These are phyloP conservation scores for Oryza coarctata DNA, from an alignment of 176 grass and related monocot genomes.

Conservation along the genomic window DNA sequence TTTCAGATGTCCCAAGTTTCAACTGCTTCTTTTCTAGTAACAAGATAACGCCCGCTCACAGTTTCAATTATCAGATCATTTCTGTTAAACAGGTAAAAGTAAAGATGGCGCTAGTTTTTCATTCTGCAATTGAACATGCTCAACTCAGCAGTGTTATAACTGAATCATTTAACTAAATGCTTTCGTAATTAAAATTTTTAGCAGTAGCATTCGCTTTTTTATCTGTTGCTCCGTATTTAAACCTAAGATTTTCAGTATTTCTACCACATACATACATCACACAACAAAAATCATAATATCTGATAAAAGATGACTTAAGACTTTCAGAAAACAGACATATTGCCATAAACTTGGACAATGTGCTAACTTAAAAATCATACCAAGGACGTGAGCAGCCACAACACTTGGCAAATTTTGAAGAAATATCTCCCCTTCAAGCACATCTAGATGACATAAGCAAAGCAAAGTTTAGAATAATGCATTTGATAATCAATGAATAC, in stretches of 20 bases:
- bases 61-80: slow-evolving; percentile 4
- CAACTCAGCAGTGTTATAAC: neutral
- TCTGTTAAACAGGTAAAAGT: slow-evolving; percentile 2
- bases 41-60: neutral
- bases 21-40: slow-evolving; percentile 16
- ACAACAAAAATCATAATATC: slow-evolving; percentile 9
- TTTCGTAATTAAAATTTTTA: neutral
- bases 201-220: neutral
- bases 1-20: slow-evolving; percentile 16
- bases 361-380: slow-evolving; percentile 40
- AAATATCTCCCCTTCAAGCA: slow-evolving; percentile 99
- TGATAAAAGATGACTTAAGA: neutral
- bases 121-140: neutral
- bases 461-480: slow-evolving; percentile 26
- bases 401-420: slow-evolving; percentile 98
- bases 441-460: slow-evolving; percentile 52
- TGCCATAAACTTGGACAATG: neutral
- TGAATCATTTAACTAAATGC: neutral
- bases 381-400: slow-evolving; percentile 75
- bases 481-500: slow-evolving; percentile 16
- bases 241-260: neutral
- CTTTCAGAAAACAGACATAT: neutral
- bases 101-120: neutral
- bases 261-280: neutral
- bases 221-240: neutral